Evolutionary conservation across 2,329 filamentous ascomycete species (phyloP).

Genomic region (Venturia nashicola): DNA sequence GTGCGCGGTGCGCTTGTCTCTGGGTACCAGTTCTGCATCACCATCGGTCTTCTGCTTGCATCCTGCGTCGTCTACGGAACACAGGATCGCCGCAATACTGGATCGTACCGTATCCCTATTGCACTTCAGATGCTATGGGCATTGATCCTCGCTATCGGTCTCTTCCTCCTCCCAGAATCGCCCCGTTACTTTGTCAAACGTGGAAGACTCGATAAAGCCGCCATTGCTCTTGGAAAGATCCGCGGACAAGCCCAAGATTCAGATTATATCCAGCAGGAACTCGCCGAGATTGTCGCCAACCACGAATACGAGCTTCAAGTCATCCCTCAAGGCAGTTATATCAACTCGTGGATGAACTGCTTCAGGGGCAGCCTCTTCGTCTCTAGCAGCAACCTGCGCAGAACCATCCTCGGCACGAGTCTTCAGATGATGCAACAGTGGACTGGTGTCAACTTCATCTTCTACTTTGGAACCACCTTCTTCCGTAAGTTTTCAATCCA

Average conservation of each 20-base stretch:
- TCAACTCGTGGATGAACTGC: slow-evolving; percentile 55
- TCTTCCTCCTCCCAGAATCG: slow-evolving; percentile 70
- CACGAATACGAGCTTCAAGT: slow-evolving; percentile 68
- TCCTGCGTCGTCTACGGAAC: slow-evolving; percentile 63
- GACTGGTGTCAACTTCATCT: slow-evolving; percentile 80
- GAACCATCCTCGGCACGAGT: slow-evolving; percentile 33
- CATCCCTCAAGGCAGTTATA: slow-evolving; percentile 53
- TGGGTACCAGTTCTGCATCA: slow-evolving; percentile 75
- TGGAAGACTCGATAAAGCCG: slow-evolving; percentile 54
- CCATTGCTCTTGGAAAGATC: slow-evolving; percentile 49
- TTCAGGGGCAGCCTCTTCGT: slow-evolving; percentile 43
- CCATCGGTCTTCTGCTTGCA: slow-evolving; percentile 64
- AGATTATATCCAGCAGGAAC: slow-evolving; percentile 63
- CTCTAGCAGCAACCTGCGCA: slow-evolving; percentile 38
- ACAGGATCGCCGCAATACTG: slow-evolving; percentile 46
- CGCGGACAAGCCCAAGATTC: slow-evolving; percentile 64
- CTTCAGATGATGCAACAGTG: slow-evolving; percentile 42
- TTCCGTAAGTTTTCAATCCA: slow-evolving; percentile 36
- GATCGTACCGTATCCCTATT: slow-evolving; percentile 71
- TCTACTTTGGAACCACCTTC: slow-evolving; percentile 60
- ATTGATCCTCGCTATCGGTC: slow-evolving; percentile 57
- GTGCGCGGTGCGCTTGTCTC: slow-evolving; percentile 62
- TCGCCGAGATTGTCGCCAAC: slow-evolving; percentile 80
- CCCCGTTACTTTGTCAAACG: slow-evolving; percentile 78
- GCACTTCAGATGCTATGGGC: slow-evolving; percentile 72